Conservation (phyloP, 257 asterid genomes). For the Gentiana straminea region DNA sequence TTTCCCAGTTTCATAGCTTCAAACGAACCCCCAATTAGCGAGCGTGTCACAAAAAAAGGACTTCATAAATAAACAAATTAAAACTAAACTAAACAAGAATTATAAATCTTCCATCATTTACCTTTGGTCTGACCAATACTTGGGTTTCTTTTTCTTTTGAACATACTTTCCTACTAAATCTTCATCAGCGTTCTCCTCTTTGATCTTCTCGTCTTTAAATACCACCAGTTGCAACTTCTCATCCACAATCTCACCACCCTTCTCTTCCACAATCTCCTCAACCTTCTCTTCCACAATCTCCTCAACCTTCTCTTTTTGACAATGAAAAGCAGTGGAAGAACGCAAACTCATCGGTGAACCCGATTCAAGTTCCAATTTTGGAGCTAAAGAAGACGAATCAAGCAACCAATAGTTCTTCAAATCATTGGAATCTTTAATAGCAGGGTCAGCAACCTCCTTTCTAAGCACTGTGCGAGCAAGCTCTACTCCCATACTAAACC, state of each 20-base stretch:
- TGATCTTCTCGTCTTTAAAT: too few species aligned
- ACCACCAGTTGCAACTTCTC: background rate
- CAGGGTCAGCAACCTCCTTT: conserved; percentile 8
- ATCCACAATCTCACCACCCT: conserved; percentile 6
- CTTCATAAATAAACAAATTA: too few species aligned
- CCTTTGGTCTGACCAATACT: conserved; percentile 23
- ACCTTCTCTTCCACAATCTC: conserved; percentile 9
- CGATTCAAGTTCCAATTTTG: conserved; percentile 17
- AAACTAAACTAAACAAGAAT: too few species aligned
- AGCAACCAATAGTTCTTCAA: conserved; percentile 17
- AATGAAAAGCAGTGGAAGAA: background rate
- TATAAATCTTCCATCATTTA: background rate
- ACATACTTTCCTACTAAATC: background rate
- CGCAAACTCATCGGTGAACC: conserved; percentile 4
- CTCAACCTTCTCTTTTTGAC: conserved; percentile 2
- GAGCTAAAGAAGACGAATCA: conserved; percentile 1
- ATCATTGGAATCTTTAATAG: conserved; percentile 7
- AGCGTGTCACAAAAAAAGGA: background rate
- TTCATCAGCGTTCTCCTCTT: too few species aligned
- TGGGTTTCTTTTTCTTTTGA: conserved; percentile 14
- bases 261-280: conserved; percentile 10
- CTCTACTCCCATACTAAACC: conserved; percentile 15
- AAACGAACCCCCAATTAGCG: conserved; percentile 4
- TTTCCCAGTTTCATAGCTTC: conserved; percentile 17
- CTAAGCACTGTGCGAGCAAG: conserved; percentile 15